A percentile compares a stretch with the other conserved stretches of the same genome.
phyloP scores from a whole-genome alignment of 75 land plant species.

The Picea glauca region DNA sequence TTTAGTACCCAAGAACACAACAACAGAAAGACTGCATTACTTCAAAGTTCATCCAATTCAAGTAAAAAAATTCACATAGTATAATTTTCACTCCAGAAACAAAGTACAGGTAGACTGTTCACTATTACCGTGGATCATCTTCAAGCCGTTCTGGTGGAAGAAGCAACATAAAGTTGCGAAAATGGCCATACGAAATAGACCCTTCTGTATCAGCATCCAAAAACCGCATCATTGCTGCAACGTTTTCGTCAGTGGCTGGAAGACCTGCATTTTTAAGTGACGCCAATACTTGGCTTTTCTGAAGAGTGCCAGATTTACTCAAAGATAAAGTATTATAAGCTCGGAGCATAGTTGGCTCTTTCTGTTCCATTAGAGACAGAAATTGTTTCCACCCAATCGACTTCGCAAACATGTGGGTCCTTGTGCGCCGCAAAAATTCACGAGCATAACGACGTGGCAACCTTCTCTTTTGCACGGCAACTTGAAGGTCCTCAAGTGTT shows the following conservation, averaged over 20 bases:
- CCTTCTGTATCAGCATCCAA: constrained; percentile 71
- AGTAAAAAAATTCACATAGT: neutral
- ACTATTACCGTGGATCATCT: constrained; percentile 81
- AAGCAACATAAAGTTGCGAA: constrained; percentile 91
- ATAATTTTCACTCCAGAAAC: neutral
- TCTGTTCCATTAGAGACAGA: constrained; percentile 85
- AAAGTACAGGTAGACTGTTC: neutral
- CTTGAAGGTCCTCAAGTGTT: constrained; percentile 87
- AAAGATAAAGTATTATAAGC: constrained; percentile 80
- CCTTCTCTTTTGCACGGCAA: constrained; percentile 79
- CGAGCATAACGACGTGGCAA: constrained; percentile 78
- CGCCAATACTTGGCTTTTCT: constrained; percentile 78
- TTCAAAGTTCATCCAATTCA: neutral
- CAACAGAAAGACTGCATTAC: neutral
- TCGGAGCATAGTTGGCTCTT: constrained; percentile 86
- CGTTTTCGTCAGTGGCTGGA: constrained; percentile 94
- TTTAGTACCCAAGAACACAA: neutral
- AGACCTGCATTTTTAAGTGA: constrained; percentile 82
- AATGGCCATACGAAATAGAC: constrained; percentile 88
- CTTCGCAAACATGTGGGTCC: constrained; percentile 80
- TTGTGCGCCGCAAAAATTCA: constrained; percentile 74
- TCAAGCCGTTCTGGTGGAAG: constrained; percentile 91
- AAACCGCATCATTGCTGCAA: constrained; percentile 91
- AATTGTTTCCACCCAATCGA: constrained; percentile 97
- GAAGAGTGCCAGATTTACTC: constrained; percentile 89